Base-by-base conservation (phyloP, 2,329 filamentous ascomycete genomes). In the Lasiodiplodia gonubiensis region DNA sequence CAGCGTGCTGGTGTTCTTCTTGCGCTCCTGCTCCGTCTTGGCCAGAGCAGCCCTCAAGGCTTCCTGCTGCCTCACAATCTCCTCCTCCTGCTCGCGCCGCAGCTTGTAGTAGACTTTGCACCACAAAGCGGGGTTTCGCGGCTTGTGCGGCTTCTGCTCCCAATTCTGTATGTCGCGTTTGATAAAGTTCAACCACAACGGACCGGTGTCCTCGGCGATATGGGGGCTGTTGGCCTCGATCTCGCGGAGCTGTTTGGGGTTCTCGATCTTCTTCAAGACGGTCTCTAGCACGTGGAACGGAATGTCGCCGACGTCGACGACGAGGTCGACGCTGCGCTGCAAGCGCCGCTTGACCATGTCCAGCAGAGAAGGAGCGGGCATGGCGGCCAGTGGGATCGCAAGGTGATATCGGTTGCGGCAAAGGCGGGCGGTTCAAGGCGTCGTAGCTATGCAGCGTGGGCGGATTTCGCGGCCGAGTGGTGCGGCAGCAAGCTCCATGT, bases 151-250 rank as follows among this genome's bases (percentile, higher is more conserved):
- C 74, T 90, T 88, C 54, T 82, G 80, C 51, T 89, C 83, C 77
- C 88, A 90, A 67, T 87, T 81, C 2, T 89, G 88, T 69, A 97
- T 92, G 73, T 97, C 89, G 57, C 89, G 87, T 63, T 87, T 86
- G 77, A 98, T 95, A 74, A 97, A 86, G 33, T 87, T 86, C 51
- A 88, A 80, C 94, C 94, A 97, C 69, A 94, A 82, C 72, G 93
- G 90, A 23, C 82, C 85, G 48, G 89, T 89, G 67, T 91, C 84
- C 46, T 88, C 88, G 69, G 86, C 83, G 63, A 97, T 85, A 70
- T 97, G 92, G 0, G 93, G 92, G 5, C 90, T 94, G 74, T 89
- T 88, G 61, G 85, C 69, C 80, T 97, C 94, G 68, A 97, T 85
- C 67, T 85, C 78, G 71, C 82, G 80, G 37, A 98, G 87, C 76